Conservation (phyloP, 371 early-diverging fungal species). For the Paraphysoderma sedebokerense region DNA sequence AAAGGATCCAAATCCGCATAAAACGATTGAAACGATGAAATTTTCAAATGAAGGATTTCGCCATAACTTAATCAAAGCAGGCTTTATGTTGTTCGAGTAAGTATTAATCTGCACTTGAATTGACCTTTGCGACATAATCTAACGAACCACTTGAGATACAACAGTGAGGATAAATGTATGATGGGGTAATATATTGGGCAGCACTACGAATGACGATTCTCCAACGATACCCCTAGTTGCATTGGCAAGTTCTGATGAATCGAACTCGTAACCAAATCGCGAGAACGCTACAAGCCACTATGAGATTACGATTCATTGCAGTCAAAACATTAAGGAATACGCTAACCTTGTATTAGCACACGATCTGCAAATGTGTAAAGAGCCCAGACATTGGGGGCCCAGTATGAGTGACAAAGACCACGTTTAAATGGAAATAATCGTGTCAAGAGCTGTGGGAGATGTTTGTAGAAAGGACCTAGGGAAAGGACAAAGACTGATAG, state of each 20-base stretch:
- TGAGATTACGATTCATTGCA: background rate
- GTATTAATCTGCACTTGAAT: background rate
- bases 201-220: constrained; percentile 60
- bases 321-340: background rate
- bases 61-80: constrained; percentile 31
- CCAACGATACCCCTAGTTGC: constrained; percentile 87
- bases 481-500: constrained; percentile 51
- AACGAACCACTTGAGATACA: constrained; percentile 39
- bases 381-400: constrained; percentile 97
- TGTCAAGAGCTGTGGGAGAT: constrained; percentile 47
- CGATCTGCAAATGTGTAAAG: constrained; percentile 75
- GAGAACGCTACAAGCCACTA: constrained; percentile 15
- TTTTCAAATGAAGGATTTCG: constrained; percentile 38
- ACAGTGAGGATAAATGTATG: constrained; percentile 64
- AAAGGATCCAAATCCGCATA: constrained; percentile 75
- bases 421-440: constrained; percentile 92
- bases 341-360: constrained; percentile 20
- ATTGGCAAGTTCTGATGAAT: constrained; percentile 30
- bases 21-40: constrained; percentile 53
- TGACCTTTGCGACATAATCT: background rate
- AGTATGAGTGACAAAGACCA: constrained; percentile 86
- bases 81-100: constrained; percentile 1
- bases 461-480: constrained; percentile 56
- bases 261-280: constrained; percentile 19
- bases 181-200: constrained; percentile 53